Evolutionary conservation across 1,284 basidiomycete genomes (phyloP), one percentile per base, ranked within the genome.

Genomic region (Filobasidium uniguttulatum): DNA sequence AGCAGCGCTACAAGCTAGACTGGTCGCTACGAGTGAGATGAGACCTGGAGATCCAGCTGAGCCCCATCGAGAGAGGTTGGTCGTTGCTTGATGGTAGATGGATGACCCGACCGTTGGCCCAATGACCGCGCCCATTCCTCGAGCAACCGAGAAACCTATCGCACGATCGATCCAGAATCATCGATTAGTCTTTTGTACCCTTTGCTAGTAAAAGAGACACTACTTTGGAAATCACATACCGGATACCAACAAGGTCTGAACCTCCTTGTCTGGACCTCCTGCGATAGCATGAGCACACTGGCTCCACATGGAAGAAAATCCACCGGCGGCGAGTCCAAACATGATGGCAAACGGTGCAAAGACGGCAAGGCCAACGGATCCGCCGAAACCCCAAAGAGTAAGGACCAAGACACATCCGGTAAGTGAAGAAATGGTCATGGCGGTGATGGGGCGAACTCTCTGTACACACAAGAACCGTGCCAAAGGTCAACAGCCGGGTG

Each of bases 261-360:
- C 30, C 46, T 56, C 55, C 49, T 57, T 54, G 36, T 57, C 57
- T 5, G 49, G 46, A 5, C n/a, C n/a, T 14, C 58, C 58, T 29
- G 50, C 58, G 15, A 59, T 50, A n/a, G 22, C 38, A 33, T 52
- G 44, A 5, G 58, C 55, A 28, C 55, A 49, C 36, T 59, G 57
- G 4, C 51, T 55, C 56, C 56, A 58, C 58, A 59, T 59, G 5
- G 54, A 55, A 1, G 57, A 50, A 43, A 58, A 58, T 12, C 58
- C 58, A 25, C 57, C 58, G 1, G 55, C 54, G 1, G 45, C 49
- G 10, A 58, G 33, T 12, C 56, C 56, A 28, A 59, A 59, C 1
- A 33, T 15, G 15, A 58, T 44, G 29, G 58, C 55, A 34, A 59
- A 58, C 1, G 55, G 57, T 2, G 53, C 53, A 10, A 59, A 41